These are phyloP conservation scores for Boletus putidus DNA, from an alignment of 1,284 basidiomycete species.

Conservation along the genomic window DNA sequence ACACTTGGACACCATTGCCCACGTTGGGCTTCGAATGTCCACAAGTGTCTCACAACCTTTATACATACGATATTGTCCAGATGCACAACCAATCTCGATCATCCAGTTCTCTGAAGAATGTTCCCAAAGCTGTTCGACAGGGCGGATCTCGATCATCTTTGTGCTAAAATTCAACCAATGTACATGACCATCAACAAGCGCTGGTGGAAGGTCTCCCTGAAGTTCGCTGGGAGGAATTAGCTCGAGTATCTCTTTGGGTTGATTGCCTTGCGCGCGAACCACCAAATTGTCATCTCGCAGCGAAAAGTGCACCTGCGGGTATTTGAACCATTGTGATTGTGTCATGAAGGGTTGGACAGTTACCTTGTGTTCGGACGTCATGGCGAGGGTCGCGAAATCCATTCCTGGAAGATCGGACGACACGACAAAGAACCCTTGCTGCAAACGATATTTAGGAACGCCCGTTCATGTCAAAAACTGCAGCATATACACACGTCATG, in stretches of 20 bases:
- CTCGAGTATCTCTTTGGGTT: conserved; percentile 26
- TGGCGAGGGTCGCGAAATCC: conserved; percentile 37
- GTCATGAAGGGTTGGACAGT: rapidly evolving
- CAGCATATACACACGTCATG: neutral
- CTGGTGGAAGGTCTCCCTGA: conserved; percentile 40
- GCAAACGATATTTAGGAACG: neutral
- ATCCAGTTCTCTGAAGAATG: conserved; percentile 20
- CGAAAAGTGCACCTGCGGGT: conserved; percentile 35
- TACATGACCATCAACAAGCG: conserved; percentile 35
- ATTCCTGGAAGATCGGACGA: conserved; percentile 39
- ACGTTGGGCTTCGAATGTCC: conserved; percentile 11
- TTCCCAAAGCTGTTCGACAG: conserved; percentile 30
- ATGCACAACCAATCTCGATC: neutral
- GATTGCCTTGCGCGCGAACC: conserved; percentile 29
- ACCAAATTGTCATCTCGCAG: conserved; percentile 6
- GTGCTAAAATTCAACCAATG: conserved; percentile 43
- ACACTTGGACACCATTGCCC: neutral
- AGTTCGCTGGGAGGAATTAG: conserved; percentile 42
- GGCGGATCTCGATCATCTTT: conserved; percentile 40
- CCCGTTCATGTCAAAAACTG: neutral
- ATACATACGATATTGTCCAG: neutral
- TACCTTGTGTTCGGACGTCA: conserved; percentile 26
- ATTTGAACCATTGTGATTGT: neutral
- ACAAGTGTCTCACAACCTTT: conserved; percentile 8
- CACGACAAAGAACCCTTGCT: conserved; percentile 41